Base-by-base conservation (phyloP, 139 green algal genomes). In the Mesotaenium endlicherianum region DNA sequence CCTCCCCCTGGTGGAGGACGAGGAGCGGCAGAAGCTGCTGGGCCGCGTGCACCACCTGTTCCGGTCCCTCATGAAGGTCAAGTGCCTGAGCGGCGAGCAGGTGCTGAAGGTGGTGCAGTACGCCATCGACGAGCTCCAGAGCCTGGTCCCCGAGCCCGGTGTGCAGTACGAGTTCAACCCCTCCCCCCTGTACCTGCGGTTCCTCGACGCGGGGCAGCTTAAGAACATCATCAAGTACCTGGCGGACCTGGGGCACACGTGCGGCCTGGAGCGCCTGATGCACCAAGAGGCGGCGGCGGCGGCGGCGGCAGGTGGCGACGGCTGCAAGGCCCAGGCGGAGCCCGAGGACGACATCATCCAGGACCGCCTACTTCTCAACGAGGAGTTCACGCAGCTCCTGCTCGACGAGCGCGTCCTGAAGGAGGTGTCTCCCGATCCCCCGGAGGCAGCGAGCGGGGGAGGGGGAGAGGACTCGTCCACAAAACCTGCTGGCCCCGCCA, bases 31-130 rank as follows among this genome's bases (percentile, higher is more conserved):
- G 39, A 40, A 36, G 75, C n/a, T 60, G 40, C 58, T 82, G 47
- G 26, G 39, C 36, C 55, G 49, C 0, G 16, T 82, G 6, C 30
- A 77, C 20, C 34, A 50, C 26, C 39, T 82, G 26, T 31, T 82
- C 20, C 50, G 42, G 55, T 58, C 31, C 75, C 31, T 82, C 36
- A 30, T 82, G 26, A 82, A 82, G 59, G 75, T 3, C 26, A 76
- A 44, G 75, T 43, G 39, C 38, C 58, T 82, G 39, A 77, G n/a
- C 0, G 17, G 75, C 0, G 75, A 82, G 1, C 75, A 82, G 38
- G n/a, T 82, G n/a, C 31, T 30, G 4, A 77, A 76, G 8, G 53
- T 82, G 20, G 75, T 77, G 75, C 47, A 77, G 49, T 82, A 82
- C 38, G 42, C 75, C 1, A 82, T 82, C 43, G 75, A 45, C 5